Evolutionary conservation across 1,284 basidiomycete genomes (phyloP).

Genomic region (Neotropicomus parvogracilis): DNA sequence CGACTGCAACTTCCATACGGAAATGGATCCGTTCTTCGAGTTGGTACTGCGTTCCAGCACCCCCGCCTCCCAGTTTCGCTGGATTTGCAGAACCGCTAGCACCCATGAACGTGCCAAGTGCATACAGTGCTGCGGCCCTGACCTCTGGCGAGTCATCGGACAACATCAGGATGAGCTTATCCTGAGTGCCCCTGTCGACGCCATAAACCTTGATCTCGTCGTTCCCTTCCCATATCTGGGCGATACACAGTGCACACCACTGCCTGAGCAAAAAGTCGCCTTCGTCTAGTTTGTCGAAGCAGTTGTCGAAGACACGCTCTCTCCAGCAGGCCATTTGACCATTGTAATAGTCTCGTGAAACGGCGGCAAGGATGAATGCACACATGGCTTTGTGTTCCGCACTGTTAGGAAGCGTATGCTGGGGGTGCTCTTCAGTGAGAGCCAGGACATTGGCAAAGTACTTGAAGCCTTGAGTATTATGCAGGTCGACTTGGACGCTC

Average conservation of each 20-base stretch:
- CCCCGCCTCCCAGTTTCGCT: slow-evolving; percentile 74
- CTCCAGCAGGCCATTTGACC: slow-evolving; percentile 87
- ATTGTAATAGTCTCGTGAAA: slow-evolving; percentile 82
- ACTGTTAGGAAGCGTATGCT: slow-evolving; percentile 75
- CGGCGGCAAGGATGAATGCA: slow-evolving; percentile 92
- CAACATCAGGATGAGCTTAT: slow-evolving; percentile 80
- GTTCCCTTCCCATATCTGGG: slow-evolving; percentile 92
- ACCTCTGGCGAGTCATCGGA: slow-evolving; percentile 93
- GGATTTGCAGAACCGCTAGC: slow-evolving; percentile 73
- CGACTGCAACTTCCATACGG: slow-evolving; percentile 74
- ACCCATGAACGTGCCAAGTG: slow-evolving; percentile 91
- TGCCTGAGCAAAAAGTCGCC: slow-evolving; percentile 91
- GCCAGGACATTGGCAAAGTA: slow-evolving; percentile 86
- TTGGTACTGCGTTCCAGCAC: slow-evolving; percentile 81
- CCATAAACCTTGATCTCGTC: slow-evolving; percentile 89
- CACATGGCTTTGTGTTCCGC: slow-evolving; percentile 99
- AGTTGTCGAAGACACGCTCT: slow-evolving; percentile 87
- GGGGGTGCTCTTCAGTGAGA: slow-evolving; percentile 53
- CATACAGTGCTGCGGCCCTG: slow-evolving; percentile 86
- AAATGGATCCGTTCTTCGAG: slow-evolving; percentile 79
- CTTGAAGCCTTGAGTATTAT: slow-evolving; percentile 81
- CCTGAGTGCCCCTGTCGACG: slow-evolving; percentile 80
- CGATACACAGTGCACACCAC: slow-evolving; percentile 93
- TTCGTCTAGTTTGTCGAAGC: slow-evolving; percentile 82
- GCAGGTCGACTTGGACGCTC: slow-evolving; percentile 87